Evolutionary conservation across 1,139 yeast species (phyloP).

Genomic region (Candida sp.): DNA sequence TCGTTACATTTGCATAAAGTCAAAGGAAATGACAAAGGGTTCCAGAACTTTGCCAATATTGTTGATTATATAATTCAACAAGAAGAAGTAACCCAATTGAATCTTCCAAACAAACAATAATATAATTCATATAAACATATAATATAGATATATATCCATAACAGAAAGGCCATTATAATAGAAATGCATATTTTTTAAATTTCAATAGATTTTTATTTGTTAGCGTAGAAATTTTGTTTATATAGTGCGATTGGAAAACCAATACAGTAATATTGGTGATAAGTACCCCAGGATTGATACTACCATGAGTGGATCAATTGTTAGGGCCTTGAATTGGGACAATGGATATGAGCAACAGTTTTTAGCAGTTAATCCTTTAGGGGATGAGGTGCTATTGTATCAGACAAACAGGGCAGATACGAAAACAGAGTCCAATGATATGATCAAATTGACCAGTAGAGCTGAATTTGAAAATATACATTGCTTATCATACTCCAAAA

Average conservation of each 20-base stretch:
- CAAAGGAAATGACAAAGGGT: constrained; percentile 70
- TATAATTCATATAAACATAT: background rate
- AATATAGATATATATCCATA: background rate
- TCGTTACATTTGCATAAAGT: constrained; percentile 52
- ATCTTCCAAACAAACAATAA: constrained; percentile 5
- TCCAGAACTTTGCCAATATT: constrained; percentile 52
- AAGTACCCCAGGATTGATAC: background rate
- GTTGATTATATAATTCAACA: constrained; percentile 35
- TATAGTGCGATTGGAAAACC: background rate
- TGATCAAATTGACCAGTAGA: constrained; percentile 48
- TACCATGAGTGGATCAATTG: constrained; percentile 51
- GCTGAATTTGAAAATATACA: constrained; percentile 72
- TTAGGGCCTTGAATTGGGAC: constrained; percentile 62
- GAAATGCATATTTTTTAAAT: background rate
- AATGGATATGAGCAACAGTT: constrained; percentile 51
- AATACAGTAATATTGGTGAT: background rate
- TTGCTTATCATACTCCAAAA: constrained; percentile 63
- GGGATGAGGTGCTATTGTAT: constrained; percentile 65
- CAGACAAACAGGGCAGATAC: constrained; percentile 47
- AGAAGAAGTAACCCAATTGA: constrained; percentile 25
- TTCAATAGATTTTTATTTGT: no score
- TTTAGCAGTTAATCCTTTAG: constrained; percentile 62
- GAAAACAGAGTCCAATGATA: constrained; percentile 29
- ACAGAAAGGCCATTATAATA: background rate
- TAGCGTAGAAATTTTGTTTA: no score